Percentiles rank a stretch among this genome's conserved stretches.
These are phyloP conservation scores for Leishmania major DNA, from an alignment of 208 protist genomes.

Conservation along the genomic window DNA sequence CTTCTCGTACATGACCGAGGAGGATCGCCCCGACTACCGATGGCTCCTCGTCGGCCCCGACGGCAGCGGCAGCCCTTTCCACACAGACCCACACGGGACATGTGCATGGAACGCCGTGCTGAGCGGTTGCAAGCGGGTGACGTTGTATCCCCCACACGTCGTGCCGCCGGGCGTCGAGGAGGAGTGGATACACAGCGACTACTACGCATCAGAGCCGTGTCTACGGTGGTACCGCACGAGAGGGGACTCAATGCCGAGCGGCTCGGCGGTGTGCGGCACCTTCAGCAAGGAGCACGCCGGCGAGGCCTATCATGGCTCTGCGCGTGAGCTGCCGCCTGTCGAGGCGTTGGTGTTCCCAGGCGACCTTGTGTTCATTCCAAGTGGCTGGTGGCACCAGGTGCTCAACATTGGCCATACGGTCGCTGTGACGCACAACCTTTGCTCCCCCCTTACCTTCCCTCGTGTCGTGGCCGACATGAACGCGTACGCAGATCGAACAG, in stretches of 20 bases:
- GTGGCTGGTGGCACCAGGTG: slow-evolving; percentile 58
- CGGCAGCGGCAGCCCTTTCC: slow-evolving; percentile 43
- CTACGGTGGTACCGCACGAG: slow-evolving; percentile 38
- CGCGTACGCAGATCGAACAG: slow-evolving; percentile 9
- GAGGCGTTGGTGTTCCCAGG: slow-evolving; percentile 42
- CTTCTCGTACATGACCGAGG: slow-evolving; percentile 38
- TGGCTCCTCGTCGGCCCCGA: slow-evolving; percentile 49
- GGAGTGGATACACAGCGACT: slow-evolving; percentile 45
- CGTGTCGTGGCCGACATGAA: slow-evolving; percentile 40
- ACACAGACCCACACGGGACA: slow-evolving; percentile 47
- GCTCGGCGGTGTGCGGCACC: slow-evolving; percentile 4
- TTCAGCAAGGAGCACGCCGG: slow-evolving; percentile 7
- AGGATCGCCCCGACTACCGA: slow-evolving; percentile 44
- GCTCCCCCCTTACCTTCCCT: slow-evolving; percentile 34
- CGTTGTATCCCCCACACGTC: slow-evolving; percentile 45
- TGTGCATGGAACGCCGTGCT: slow-evolving; percentile 52
- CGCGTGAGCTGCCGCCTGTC: slow-evolving; percentile 15
- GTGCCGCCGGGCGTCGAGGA: slow-evolving; percentile 40
- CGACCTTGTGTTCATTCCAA: slow-evolving; percentile 48
- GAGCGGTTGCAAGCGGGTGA: slow-evolving; percentile 41
- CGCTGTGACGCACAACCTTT: slow-evolving; percentile 55
- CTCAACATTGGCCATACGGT: slow-evolving; percentile 46
- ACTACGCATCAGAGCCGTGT: slow-evolving; percentile 46
- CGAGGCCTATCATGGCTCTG: not conserved
- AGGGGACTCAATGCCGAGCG: not conserved